Evolutionary conservation across 495 filamentous ascomycete genomes (phyloP).

Genomic region (Talaromyces trachyspermus): DNA sequence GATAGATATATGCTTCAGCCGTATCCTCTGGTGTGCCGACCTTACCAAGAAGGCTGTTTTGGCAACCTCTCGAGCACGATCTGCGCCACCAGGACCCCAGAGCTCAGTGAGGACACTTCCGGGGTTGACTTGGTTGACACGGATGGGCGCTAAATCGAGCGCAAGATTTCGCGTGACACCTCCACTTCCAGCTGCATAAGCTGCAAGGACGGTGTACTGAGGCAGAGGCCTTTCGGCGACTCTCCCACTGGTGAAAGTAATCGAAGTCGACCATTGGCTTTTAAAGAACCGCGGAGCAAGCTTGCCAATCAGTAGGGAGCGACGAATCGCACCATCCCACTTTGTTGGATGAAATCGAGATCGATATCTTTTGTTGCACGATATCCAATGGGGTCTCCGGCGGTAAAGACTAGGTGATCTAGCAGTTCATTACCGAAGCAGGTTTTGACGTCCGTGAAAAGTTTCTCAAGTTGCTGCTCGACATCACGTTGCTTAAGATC

Average conservation of each 20-base stretch:
- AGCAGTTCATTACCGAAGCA: conserved; percentile 15
- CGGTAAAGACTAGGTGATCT: conserved; percentile 57
- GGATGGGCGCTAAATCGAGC: conserved; percentile 50
- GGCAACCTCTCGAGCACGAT: conserved; percentile 12
- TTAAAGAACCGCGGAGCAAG: conserved; percentile 31
- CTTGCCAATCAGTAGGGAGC: conserved; percentile 46
- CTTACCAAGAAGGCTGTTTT: conserved; percentile 29
- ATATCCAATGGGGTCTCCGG: conserved; percentile 35
- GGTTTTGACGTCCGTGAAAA: conserved; percentile 11
- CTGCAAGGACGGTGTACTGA: conserved; percentile 40
- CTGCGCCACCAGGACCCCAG: conserved; percentile 22
- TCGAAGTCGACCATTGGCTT: conserved; percentile 23
- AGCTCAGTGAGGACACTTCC: conserved; percentile 49
- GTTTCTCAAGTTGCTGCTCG: conserved; percentile 39
- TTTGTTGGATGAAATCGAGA: conserved; percentile 38
- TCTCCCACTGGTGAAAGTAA: conserved; percentile 43
- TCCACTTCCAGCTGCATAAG: conserved; percentile 35
- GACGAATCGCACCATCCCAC: conserved; percentile 40
- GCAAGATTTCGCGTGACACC: conserved; percentile 47
- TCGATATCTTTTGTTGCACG: conserved; percentile 36
- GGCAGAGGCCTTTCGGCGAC: conserved; percentile 39
- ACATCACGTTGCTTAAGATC: conserved; percentile 40
- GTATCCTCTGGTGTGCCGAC: conserved; percentile 50
- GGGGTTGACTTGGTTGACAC: conserved; percentile 56
- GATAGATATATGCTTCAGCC: conserved; percentile 59